phyloP scores from a whole-genome alignment of 306 rosid species.

The Vigna unguiculata region DNA sequence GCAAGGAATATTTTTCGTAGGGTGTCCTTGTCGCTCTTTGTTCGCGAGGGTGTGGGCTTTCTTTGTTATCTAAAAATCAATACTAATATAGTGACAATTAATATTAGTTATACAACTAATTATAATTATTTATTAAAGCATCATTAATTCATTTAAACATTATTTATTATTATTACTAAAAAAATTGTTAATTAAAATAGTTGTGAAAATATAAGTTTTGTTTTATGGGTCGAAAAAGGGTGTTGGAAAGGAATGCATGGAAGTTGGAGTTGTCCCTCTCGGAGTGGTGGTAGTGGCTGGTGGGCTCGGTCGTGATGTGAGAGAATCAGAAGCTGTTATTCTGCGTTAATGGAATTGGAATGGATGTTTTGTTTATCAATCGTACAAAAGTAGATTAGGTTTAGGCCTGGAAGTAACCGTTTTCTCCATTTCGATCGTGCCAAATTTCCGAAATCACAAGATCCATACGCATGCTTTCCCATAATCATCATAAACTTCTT shows the following conservation, averaged over 20 bases:
- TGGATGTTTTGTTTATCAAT: neutral
- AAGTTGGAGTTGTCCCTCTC: slow-evolving; percentile 1
- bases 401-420: neutral
- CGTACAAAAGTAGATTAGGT: neutral
- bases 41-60: neutral
- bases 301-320: neutral
- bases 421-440: neutral
- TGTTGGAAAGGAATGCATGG: neutral
- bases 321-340: neutral
- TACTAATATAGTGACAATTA: no score
- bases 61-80: no score
- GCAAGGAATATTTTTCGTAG: neutral
- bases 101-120: no score
- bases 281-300: neutral
- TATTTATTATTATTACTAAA: no score
- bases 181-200: no score
- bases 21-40: neutral
- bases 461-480: neutral
- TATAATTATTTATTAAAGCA: no score
- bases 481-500: no score
- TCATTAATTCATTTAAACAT: no score
- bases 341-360: neutral
- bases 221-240: no score
- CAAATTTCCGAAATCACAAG: neutral
- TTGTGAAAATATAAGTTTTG: no score